Evolutionary conservation across 1,139 yeast genomes (phyloP), one percentile per base, ranked within the genome.

Genomic region (Suhomyces ambrosiae): DNA sequence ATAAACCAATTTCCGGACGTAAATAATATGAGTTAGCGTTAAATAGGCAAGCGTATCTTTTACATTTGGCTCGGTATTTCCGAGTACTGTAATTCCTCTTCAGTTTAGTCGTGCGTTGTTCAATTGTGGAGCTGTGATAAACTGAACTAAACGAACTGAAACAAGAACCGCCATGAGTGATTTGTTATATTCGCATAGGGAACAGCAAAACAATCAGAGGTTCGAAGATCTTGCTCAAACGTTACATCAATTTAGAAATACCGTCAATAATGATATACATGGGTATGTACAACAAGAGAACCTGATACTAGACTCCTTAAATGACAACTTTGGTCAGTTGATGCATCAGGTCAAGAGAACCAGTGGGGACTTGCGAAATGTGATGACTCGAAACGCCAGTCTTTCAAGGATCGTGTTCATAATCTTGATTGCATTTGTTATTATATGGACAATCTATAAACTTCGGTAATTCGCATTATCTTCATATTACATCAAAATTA

Each of bases 391-490:
- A 45, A 71, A 71, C 42, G 63, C 74, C 9, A 68, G 74, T 47
- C 56, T 71, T 29, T 63, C 75, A 0, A 56, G 68, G 42, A 56
- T 65, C 2, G 74, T 71, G 7, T 68, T 68, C 11, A 30, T 63
- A 27, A 84, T 87, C 5, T 64, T 88, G 43, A 51, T 76, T 30
- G 69, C 69, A 3, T 81, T 88, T 51, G 74, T 87, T 50, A 67
- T 87, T 5, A 50, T 86, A 25, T 88, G 88, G 76, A 76, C 82
- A 52, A 60, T 87, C 45, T 71, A 72, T 53, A 82, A 80, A 56
- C 35, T 39, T 32, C 33, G 40, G 11, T 39, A 27, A 24, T 10
- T 16, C 17, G 21, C 21, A 8, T 18, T 6, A n/a, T n/a, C n/a
- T n/a, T n/a, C n/a, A n/a, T n/a, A n/a, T n/a, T n/a, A n/a, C n/a